Evolutionary conservation across 2,329 filamentous ascomycete genomes (phyloP), one percentile per base, ranked within the genome.

Genomic region (Helotiales sp.): DNA sequence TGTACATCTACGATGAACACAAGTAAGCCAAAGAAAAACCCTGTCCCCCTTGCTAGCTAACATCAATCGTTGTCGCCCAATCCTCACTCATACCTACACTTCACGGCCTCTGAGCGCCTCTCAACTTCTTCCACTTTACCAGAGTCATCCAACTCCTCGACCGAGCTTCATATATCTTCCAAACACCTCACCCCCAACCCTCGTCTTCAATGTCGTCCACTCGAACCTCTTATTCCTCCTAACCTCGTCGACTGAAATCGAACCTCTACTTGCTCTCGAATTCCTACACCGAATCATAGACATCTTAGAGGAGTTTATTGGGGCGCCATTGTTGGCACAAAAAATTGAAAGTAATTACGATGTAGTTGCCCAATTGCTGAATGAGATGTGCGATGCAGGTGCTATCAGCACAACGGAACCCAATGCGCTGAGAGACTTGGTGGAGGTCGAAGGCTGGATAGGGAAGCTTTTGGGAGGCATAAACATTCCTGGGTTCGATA

Each of bases 1-100:
- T 99, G 77, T 95, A 98, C 84, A 93, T 99, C 79, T 97, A 92
- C 80, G 94, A 98, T 87, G 94, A 97, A 84, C 89, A 94, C 82
- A 93, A 94, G 94, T 97, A 83, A 77, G 86, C 63, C 68, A 66
- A 49, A 45, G 55, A 45, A 75, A 61, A 34, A 49, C 34, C 26
- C 73, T 97, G 93, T 80, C 90, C 87, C 75, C 87, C 91, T 52
- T 17, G 10, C 11, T 17, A 58, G 50, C 66, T 65, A 40, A 68
- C 15, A 3, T 32, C 13, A 24, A 22, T 37, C 22, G 26, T 73
- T 97, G 94, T 81, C 91, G 87, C 75, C 88, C 91, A 72, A 88
- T 98, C 74, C 88, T 99, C 76, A 92, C 95, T 73, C 95, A 98
- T 80, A 89, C 89, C 77, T 99, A 97, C 84, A 89, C 91, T 68